These are phyloP conservation scores for Mycosphaerella arachidis DNA, from an alignment of 2,329 filamentous ascomycete genomes.

Conservation along the genomic window DNA sequence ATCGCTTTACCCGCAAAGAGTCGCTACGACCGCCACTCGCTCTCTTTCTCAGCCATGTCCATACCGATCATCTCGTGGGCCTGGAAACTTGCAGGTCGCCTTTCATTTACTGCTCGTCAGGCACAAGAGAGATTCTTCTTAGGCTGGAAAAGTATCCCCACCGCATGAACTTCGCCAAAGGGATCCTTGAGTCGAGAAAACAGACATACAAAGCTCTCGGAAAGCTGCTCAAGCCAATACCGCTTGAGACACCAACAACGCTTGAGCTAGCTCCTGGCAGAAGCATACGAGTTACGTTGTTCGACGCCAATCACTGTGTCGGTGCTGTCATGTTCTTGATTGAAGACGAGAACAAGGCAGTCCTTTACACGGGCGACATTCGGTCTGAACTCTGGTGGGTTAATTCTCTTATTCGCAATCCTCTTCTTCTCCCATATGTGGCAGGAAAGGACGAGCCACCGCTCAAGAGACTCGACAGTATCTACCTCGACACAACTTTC, in stretches of 20 bases:
- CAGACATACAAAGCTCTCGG: slow-evolving; percentile 73
- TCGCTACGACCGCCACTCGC: slow-evolving; percentile 61
- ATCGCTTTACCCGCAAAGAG: slow-evolving; percentile 65
- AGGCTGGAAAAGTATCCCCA: slow-evolving; percentile 46
- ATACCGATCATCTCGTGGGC: slow-evolving; percentile 82
- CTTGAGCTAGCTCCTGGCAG: slow-evolving; percentile 69
- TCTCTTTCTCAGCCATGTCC: slow-evolving; percentile 87
- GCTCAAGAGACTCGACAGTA: slow-evolving; percentile 64
- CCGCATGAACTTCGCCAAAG: slow-evolving; percentile 74
- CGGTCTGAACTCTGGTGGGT: slow-evolving; percentile 85
- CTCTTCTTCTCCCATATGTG: slow-evolving; percentile 66
- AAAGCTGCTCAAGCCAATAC: slow-evolving; percentile 71
- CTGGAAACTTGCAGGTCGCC: slow-evolving; percentile 71
- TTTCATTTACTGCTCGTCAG: slow-evolving; percentile 86
- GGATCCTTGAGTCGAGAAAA: slow-evolving; percentile 68
- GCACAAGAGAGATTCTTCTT: slow-evolving; percentile 74
- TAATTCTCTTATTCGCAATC: slow-evolving; percentile 65
- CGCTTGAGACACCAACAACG: slow-evolving; percentile 70
- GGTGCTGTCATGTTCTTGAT: slow-evolving; percentile 92
- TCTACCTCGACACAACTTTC: slow-evolving; percentile 89
- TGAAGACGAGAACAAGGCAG: slow-evolving; percentile 64
- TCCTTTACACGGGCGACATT: slow-evolving; percentile 86
- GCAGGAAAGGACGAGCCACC: slow-evolving; percentile 44
- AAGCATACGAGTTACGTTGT: slow-evolving; percentile 72
- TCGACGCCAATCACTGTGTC: slow-evolving; percentile 88